Conservation (phyloP, 371 early-diverging fungal genomes). For the Fennellomyces sp. region DNA sequence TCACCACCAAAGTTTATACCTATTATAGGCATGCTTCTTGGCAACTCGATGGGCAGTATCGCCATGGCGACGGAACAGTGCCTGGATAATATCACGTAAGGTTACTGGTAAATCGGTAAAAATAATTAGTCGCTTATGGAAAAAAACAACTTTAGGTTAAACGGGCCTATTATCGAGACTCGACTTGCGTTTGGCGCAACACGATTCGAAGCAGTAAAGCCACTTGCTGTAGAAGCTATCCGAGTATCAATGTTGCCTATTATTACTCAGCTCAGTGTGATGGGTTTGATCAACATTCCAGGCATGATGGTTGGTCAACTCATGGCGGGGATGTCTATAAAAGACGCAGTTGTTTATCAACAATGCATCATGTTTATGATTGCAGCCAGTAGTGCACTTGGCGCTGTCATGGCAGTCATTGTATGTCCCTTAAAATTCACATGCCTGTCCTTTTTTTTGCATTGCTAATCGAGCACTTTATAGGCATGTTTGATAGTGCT, state of each 20-base stretch:
- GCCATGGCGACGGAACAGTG: constrained; percentile 76
- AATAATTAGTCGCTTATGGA: background rate
- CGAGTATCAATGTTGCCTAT: constrained; percentile 77
- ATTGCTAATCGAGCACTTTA: no score
- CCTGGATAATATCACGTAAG: constrained; percentile 58
- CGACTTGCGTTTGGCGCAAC: constrained; percentile 78
- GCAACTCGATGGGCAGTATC: constrained; percentile 84
- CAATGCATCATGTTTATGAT: constrained; percentile 85
- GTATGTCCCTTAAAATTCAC: constrained; percentile 27
- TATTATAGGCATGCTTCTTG: constrained; percentile 86
- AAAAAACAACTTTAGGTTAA: background rate
- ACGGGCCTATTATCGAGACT: constrained; percentile 74
- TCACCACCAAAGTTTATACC: constrained; percentile 85
- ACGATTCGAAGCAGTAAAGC: constrained; percentile 83
- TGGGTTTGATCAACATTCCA: constrained; percentile 88
- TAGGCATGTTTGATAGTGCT: constrained; percentile 61
- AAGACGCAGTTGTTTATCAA: constrained; percentile 78
- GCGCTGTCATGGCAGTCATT: constrained; percentile 61
- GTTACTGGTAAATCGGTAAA: no score
- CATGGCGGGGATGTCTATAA: constrained; percentile 78
- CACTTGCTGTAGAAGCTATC: constrained; percentile 74
- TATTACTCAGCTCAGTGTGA: constrained; percentile 80
- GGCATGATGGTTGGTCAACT: constrained; percentile 92
- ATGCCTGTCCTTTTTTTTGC: background rate
- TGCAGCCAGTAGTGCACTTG: constrained; percentile 67